These are phyloP conservation scores for Alternaria arbusti DNA, from an alignment of 2,329 filamentous ascomycete genomes.

Conservation along the genomic window DNA sequence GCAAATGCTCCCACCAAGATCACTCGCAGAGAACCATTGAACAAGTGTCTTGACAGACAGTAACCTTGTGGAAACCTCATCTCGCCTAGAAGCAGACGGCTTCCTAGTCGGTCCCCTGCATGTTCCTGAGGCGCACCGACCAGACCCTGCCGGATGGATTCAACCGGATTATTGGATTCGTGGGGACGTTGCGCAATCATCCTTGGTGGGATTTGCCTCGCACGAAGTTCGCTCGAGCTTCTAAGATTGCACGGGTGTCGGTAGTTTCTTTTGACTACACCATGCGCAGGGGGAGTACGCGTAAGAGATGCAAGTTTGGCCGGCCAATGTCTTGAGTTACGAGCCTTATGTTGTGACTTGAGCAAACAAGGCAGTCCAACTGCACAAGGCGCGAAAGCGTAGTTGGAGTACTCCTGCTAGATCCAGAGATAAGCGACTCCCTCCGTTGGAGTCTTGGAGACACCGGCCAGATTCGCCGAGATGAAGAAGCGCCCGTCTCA, in stretches of 20 bases:
- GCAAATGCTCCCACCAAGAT: not conserved
- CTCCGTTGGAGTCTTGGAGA: not conserved
- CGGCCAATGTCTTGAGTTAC: not conserved
- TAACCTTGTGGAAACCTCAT: not conserved
- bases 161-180: not conserved
- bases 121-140: not conserved
- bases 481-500: not conserved
- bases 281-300: not conserved
- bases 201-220: not conserved
- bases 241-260: not conserved
- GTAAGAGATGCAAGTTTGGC: not conserved
- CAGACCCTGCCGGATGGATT: not conserved
- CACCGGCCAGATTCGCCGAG: not conserved
- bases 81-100: not conserved
- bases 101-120: not conserved
- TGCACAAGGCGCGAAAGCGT: not conserved
- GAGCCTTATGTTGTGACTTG: too few relatives aligned
- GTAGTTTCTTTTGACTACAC: not conserved
- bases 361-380: not conserved
- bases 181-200: not conserved
- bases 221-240: not conserved
- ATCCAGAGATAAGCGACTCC: not conserved
- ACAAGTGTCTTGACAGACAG: not conserved
- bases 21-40: not conserved
- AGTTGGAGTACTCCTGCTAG: not conserved